A percentile compares a stretch with the other conserved stretches of the same genome.
phyloP scores from a whole-genome alignment of 2,329 filamentous ascomycete genomes.

The Fusarium sp. region DNA sequence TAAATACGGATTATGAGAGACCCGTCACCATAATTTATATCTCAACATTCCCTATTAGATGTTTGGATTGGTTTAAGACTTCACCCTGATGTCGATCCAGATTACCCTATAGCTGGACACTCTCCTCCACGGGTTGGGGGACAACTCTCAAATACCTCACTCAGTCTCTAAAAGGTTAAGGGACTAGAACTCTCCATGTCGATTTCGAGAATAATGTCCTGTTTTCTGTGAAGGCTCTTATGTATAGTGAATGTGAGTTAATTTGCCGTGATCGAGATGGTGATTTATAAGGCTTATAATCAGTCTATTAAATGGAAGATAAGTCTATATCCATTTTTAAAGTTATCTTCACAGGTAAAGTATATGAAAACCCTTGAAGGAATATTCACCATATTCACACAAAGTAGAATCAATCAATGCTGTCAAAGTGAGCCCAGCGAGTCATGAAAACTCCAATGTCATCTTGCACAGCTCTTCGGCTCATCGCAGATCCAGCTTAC shows the following conservation, averaged over 20 bases:
- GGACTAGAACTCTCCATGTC: not conserved
- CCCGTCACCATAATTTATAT: not conserved
- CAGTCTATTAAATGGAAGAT: not conserved
- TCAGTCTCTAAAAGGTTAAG: not conserved
- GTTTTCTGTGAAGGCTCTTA: accelerated
- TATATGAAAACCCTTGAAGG: not conserved
- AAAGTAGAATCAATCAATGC: not conserved
- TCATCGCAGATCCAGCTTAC: not conserved
- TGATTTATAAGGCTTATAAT: not conserved
- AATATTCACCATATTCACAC: not conserved
- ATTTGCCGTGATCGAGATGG: not conserved
- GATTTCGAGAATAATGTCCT: not conserved
- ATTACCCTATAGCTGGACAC: not conserved
- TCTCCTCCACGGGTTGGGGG: not conserved
- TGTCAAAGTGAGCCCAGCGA: not conserved
- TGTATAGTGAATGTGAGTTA: not conserved
- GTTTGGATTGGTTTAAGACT: not conserved
- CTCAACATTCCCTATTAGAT: not conserved
- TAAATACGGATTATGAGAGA: not conserved
- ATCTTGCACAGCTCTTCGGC: not conserved
- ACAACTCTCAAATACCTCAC: not conserved
- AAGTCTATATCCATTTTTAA: not conserved
- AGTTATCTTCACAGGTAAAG: not conserved
- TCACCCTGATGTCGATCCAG: not conserved
- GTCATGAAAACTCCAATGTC: not conserved